Percentiles rank a stretch among this genome's conserved stretches.
Evolutionary conservation across 116 monocot species (phyloP).

Genomic region (Papilionanthe hybrid): DNA sequence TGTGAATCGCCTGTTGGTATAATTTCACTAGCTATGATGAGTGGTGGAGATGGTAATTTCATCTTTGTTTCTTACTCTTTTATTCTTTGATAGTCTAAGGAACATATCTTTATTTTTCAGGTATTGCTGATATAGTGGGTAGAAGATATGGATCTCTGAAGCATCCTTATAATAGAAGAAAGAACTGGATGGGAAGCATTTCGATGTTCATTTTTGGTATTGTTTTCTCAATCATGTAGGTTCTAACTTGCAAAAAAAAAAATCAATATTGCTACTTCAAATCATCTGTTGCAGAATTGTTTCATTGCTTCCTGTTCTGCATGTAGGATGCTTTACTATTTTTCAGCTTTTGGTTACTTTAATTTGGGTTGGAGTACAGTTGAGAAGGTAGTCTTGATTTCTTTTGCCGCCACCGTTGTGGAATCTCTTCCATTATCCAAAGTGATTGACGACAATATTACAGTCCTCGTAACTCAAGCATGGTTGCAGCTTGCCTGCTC

Average conservation of each 20-base stretch:
- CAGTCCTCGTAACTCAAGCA: conserved; percentile 75
- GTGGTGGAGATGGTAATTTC: conserved; percentile 80
- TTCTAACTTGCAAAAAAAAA: background rate
- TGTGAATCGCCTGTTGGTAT: conserved; percentile 84
- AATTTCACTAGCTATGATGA: conserved; percentile 79
- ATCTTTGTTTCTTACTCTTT: background rate
- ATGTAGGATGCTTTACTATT: conserved; percentile 89
- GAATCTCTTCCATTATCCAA: conserved; percentile 80
- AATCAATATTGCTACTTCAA: background rate
- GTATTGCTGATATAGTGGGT: conserved; percentile 91
- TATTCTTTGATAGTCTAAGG: background rate
- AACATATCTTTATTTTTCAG: conserved; percentile 21
- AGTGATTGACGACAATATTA: conserved; percentile 84
- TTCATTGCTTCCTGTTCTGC: background rate
- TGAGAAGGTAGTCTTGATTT: conserved; percentile 57
- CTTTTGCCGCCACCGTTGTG: conserved; percentile 64
- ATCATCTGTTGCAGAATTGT: background rate
- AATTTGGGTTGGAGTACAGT: conserved; percentile 37
- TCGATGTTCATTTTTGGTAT: conserved; percentile 86
- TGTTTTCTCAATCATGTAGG: conserved; percentile 62
- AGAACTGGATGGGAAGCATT: conserved; percentile 95
- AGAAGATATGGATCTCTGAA: conserved; percentile 69
- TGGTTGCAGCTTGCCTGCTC: conserved; percentile 44
- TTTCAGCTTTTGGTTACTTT: conserved; percentile 60
- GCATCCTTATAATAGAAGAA: conserved; percentile 75